A percentile compares a stretch with the other conserved stretches of the same genome.
Conservation (phyloP, 2,329 filamentous ascomycete genomes). For the Alternaria postmessia region DNA sequence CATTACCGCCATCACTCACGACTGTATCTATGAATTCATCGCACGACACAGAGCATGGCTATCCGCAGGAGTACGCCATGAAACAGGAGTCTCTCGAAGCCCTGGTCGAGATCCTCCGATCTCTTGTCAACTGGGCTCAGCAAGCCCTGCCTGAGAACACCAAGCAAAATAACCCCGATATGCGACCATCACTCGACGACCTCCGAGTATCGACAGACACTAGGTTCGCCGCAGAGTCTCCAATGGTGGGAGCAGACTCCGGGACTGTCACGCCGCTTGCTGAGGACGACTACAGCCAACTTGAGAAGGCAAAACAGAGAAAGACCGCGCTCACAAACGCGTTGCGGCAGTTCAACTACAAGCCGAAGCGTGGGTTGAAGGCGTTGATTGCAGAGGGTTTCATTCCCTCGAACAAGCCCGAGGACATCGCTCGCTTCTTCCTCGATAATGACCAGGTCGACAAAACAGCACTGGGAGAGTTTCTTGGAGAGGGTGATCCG, state of each 20-base stretch:
- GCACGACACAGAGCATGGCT: conserved; percentile 69
- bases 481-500: conserved; percentile 89
- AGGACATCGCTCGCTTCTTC: conserved; percentile 86
- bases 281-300: conserved; percentile 89
- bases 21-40: conserved; percentile 72
- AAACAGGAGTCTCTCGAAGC: conserved; percentile 90
- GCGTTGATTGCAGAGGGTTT: conserved; percentile 84
- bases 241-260: conserved; percentile 63
- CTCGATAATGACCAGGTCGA: conserved; percentile 83
- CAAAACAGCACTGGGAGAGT: conserved; percentile 93
- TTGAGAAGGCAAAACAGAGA: conserved; percentile 93
- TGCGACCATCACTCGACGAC: conserved; percentile 64
- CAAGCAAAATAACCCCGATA: conserved; percentile 54
- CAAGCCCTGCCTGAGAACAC: conserved; percentile 65
- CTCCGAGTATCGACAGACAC: conserved; percentile 80
- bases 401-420: conserved; percentile 78
- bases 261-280: conserved; percentile 53
- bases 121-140: conserved; percentile 90
- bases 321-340: conserved; percentile 93
- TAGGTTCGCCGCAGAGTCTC: conserved; percentile 66
- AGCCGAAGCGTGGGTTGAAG: conserved; percentile 93
- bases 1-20: conserved; percentile 84
- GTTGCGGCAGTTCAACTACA: conserved; percentile 94
- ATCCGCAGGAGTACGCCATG: conserved; percentile 88
- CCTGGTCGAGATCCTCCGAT: conserved; percentile 85